Base-by-base conservation (phyloP, 2,329 filamentous ascomycete genomes). In the Nemania sp. region DNA sequence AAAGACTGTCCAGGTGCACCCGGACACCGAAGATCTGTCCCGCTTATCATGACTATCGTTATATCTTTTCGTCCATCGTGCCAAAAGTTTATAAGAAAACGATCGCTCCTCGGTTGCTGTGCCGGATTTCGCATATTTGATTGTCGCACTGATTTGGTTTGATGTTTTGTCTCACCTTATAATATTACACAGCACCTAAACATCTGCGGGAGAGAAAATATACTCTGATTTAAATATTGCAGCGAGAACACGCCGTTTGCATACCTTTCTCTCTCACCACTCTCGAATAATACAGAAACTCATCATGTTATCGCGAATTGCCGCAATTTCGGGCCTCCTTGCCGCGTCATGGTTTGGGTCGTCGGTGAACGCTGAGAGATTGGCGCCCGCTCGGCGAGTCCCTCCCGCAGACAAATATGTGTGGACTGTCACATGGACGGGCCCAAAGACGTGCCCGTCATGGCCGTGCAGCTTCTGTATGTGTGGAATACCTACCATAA, bases 401-500 rank as follows among this genome's bases (percentile, higher is more conserved):
- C 5, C 40, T 45, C 52, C 53, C 33, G 57, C 57, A 3, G 40
- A 39, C 11, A 49, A 56, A n/a, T 61, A 60, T 20, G 19, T 39
- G 23, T 61, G 57, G 59, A 58, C 49, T 3, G 20, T 61, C 28
- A 52, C 43, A 20, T 62, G 57, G 57, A 62, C 58, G 1, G 59
- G 49, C 1, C 43, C 58, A 11, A 41, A 30, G 2, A 36, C 22
- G 12, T 62, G 60, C 23, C 47, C 41, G 12, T 34, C 39, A 14
- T 60, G 48, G 45, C 60, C 60, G 5, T 62, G 60, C 28, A 12
- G 50, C 23, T 62, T 59, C 41, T 62, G 59, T 61, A 60, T 9
- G 54, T 47, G 39, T 28, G 28, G n/a, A 3, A 26, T 41, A 24
- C 9, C 14, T 14, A 47, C 33, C 11, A 3, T 15, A n/a, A n/a